Base-by-base conservation (phyloP, 2,329 filamentous ascomycete species). In the Pyricularia sp. region DNA sequence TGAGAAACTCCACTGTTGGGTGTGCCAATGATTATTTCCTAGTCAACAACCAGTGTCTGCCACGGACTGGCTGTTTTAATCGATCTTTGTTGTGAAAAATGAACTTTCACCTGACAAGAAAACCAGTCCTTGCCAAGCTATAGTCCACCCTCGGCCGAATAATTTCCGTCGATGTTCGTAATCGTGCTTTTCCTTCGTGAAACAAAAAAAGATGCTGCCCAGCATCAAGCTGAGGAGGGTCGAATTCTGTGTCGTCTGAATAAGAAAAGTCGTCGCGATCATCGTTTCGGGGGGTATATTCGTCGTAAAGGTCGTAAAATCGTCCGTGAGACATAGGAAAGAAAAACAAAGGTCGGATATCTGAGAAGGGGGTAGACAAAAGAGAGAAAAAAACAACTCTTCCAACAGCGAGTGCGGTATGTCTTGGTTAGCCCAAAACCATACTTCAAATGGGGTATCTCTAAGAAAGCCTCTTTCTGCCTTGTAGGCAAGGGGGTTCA, bases 11-110 rank as follows among this genome's bases (percentile, higher is more conserved):
- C 68, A 20, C 23, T 30, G 42, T 23, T 28, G 26, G n/a, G 17
- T 30, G 33, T 20, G 65, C 70, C 69, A 71, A 74, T 67, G 71
- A 74, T 73, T 73, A 72, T 75, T 72, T 74, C 77, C 75, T 78
- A 11, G 77, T 79, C 76, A 79, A 81, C 81, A 83, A 69, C 79
- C 80, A 79, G 81, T 82, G 81, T 78, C 81, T 76, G 76, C 76
- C 75, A 79, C 75, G 74, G 76, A 79, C 79, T 75, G 73, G 70
- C 69, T 71, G 72, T 73, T 75, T 67, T 70, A 67, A 67, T 61
- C 42, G 36, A 67, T 59, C 50, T 28, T 61, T 30, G 25, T 20
- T 36, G 36, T 11, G n/a, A 36, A n/a, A 58, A 50, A 12, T 25
- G 42, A 20, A 26, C 23, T 50, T 14, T 67, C 26, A n/a, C 66